These are phyloP conservation scores for Parachaetomium inaequale DNA, from an alignment of 495 filamentous ascomycete species.

Conservation along the genomic window DNA sequence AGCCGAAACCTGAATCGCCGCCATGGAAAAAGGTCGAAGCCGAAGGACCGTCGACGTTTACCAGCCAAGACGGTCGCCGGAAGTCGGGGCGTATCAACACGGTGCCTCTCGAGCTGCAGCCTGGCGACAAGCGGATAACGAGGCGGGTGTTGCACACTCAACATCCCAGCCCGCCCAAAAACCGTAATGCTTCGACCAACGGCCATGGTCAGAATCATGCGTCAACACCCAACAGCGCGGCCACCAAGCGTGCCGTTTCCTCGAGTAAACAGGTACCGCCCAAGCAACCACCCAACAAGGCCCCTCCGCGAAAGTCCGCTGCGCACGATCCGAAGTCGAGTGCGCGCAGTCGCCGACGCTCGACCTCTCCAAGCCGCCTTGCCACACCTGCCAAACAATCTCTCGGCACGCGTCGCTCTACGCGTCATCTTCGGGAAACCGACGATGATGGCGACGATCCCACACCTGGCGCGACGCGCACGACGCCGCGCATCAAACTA, in stretches of 20 bases:
- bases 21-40: conserved; percentile 90
- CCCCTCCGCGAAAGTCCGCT: conserved; percentile 18
- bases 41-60: conserved; percentile 82
- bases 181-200: conserved; percentile 19
- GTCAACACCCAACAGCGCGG: conserved; percentile 15
- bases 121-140: conserved; percentile 58
- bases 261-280: conserved; percentile 21
- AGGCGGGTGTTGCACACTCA: conserved; percentile 39
- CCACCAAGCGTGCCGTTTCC: conserved; percentile 18
- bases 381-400: conserved; percentile 37
- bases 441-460: conserved; percentile 30
- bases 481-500: conserved; percentile 44
- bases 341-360: conserved; percentile 32
- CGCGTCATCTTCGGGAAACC: conserved; percentile 28
- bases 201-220: conserved; percentile 14
- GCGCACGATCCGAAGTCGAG: conserved; percentile 28
- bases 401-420: conserved; percentile 39
- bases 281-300: conserved; percentile 21
- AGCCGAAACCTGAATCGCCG: conserved; percentile 62
- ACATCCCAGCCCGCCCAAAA: conserved; percentile 25
- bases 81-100: conserved; percentile 82
- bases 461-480: conserved; percentile 24
- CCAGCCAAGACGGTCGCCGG: conserved; percentile 68
- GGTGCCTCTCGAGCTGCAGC: conserved; percentile 65
- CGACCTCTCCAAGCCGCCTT: conserved; percentile 32